Evolutionary conservation across 306 rosid species (phyloP).

Genomic region (Geum urbanum): DNA sequence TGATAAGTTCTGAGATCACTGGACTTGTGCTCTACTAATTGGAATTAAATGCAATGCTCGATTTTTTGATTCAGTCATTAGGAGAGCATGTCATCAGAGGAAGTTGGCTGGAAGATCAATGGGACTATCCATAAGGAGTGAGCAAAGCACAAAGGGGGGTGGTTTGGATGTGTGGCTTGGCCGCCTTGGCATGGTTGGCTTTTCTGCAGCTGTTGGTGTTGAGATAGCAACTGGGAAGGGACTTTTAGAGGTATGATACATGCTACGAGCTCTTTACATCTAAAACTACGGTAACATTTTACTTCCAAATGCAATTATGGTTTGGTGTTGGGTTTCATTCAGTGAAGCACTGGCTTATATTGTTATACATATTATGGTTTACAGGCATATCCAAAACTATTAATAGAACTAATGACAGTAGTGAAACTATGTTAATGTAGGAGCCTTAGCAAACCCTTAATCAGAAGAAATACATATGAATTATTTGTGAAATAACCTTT

Average conservation of each 20-base stretch:
- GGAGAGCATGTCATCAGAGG: slow-evolving; percentile 35
- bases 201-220: slow-evolving; percentile 64
- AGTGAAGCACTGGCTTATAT: background rate
- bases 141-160: slow-evolving; percentile 57
- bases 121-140: slow-evolving; percentile 63
- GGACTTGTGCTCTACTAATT: background rate
- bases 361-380: background rate
- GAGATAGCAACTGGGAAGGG: slow-evolving; percentile 90
- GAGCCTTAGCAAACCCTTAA: background rate
- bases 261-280: background rate
- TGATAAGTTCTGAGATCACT: background rate
- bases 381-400: background rate
- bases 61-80: slow-evolving; percentile 40
- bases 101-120: slow-evolving; percentile 35
- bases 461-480: background rate
- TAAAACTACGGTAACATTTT: background rate
- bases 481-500: background rate
- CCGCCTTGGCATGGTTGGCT: slow-evolving; percentile 86
- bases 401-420: background rate
- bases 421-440: too few relatives aligned
- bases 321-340: slow-evolving; percentile 3
- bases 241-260: slow-evolving; percentile 66
- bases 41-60: slow-evolving; percentile 5
- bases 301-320: slow-evolving; percentile 16
- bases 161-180: slow-evolving; percentile 84